phyloP scores from a whole-genome alignment of 352 stramenopile species.

The Phytophthora hybrid region DNA sequence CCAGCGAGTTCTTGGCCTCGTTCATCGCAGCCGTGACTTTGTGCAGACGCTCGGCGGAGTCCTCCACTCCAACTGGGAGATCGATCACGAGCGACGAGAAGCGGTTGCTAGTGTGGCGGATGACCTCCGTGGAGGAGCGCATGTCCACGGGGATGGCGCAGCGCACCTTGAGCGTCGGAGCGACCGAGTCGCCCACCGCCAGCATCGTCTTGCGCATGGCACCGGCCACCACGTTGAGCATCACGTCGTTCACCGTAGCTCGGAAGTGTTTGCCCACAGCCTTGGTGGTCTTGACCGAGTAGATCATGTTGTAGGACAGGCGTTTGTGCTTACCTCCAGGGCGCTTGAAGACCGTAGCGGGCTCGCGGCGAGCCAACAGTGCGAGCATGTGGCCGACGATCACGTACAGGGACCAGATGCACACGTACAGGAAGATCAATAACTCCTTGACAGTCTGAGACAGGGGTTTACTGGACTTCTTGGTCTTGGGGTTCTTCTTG shows the following conservation, averaged over 20 bases:
- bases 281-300: constrained; percentile 79
- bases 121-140: constrained; percentile 70
- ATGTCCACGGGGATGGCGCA: constrained; percentile 85
- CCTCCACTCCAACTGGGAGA: constrained; percentile 64
- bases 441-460: constrained; percentile 37
- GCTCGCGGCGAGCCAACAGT: constrained; percentile 63
- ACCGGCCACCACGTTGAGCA: constrained; percentile 79
- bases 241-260: constrained; percentile 84
- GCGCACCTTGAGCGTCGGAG: constrained; percentile 60
- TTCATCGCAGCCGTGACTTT: constrained; percentile 65
- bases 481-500: constrained; percentile 43
- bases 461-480: constrained; percentile 42
- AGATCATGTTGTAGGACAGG: constrained; percentile 76
- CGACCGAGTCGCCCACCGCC: constrained; percentile 45
- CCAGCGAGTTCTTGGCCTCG: constrained; percentile 82
- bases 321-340: constrained; percentile 65
- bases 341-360: constrained; percentile 73
- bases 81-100: constrained; percentile 84
- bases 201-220: constrained; percentile 79
- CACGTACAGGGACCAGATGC: constrained; percentile 66
- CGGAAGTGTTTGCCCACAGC: constrained; percentile 70
- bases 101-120: constrained; percentile 72
- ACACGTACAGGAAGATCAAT: constrained; percentile 42
- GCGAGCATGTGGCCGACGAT: constrained; percentile 61
- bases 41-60: constrained; percentile 59